Conservation (phyloP, 106 monocot species). For the Acanthochlamys bracteata region DNA sequence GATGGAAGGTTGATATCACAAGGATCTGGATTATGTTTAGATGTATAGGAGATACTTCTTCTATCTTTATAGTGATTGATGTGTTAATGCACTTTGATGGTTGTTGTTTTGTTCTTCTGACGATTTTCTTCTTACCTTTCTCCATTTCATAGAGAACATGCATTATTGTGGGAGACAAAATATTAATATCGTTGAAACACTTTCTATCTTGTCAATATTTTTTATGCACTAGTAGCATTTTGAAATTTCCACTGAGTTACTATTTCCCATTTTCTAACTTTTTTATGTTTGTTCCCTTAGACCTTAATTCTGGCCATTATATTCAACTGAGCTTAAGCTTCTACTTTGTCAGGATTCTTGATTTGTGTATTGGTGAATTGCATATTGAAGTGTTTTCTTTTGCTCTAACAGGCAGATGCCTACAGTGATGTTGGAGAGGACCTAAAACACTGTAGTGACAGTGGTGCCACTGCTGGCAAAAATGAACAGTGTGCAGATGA, state of each 20-base stretch:
- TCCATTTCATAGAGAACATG: too few species aligned
- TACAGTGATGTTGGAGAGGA: slow-evolving; percentile 3
- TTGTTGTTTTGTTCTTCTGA: too few species aligned
- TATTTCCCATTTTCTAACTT: not conserved
- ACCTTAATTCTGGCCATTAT: not conserved
- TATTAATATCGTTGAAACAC: not conserved
- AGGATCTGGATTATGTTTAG: too few species aligned
- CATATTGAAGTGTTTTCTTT: not conserved
- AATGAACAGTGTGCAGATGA: slow-evolving; percentile 16
- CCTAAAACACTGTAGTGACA: slow-evolving; percentile 9
- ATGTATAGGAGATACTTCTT: too few species aligned
- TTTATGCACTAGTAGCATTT: not conserved
- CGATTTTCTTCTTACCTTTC: too few species aligned
- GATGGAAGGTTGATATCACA: too few species aligned
- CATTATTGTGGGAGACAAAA: not conserved
- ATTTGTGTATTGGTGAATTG: not conserved
- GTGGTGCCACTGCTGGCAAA: slow-evolving; percentile 11
- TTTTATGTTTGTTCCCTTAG: not conserved
- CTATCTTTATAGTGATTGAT: too few species aligned
- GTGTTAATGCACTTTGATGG: too few species aligned
- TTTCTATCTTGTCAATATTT: not conserved
- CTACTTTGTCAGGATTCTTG: not conserved
- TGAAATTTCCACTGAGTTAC: not conserved
- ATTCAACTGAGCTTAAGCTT: not conserved
- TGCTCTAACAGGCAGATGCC: slow-evolving; percentile 22